A percentile compares a stretch with the other conserved stretches of the same genome.
Evolutionary conservation across 2,329 filamentous ascomycete species (phyloP).

Genomic region (Didymella pinodella): DNA sequence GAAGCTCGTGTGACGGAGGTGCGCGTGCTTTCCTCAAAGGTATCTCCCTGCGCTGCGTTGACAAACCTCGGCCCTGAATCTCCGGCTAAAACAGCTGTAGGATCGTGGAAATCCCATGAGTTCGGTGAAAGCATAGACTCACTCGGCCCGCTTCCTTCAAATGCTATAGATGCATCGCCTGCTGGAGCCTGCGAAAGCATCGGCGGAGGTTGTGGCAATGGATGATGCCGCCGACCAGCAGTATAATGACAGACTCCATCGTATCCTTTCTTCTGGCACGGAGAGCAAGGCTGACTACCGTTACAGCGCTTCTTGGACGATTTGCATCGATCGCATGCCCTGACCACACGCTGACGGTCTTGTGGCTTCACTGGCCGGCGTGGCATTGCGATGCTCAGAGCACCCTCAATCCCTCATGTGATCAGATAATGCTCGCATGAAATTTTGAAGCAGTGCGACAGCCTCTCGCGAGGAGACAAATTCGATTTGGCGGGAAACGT

Average conservation of each 20-base stretch:
- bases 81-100: conserved; percentile 7
- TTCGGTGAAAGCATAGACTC: conserved; percentile 13
- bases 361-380: conserved; percentile 33
- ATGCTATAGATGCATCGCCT: not conserved
- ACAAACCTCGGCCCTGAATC: conserved; percentile 4
- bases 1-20: conserved; percentile 28
- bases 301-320: conserved; percentile 34
- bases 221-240: conserved; percentile 20
- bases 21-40: conserved; percentile 8
- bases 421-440: not conserved
- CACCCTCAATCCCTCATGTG: conserved; percentile 20
- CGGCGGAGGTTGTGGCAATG: conserved; percentile 15
- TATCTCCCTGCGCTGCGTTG: conserved; percentile 1
- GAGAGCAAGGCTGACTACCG: conserved; percentile 26
- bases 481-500: conserved; percentile 12
- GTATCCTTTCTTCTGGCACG: conserved; percentile 30
- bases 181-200: conserved; percentile 4
- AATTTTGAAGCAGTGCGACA: conserved; percentile 11
- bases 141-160: conserved; percentile 6
- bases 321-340: conserved; percentile 33
- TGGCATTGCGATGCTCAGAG: conserved; percentile 23
- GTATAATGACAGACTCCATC: conserved; percentile 26
- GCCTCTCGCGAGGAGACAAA: conserved; percentile 11
- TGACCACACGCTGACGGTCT: conserved; percentile 31
- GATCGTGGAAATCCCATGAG: conserved; percentile 18